A percentile compares a stretch with the other conserved stretches of the same genome.
Conservation (phyloP, 73 alveolate genomes). For the Symbiodinium natans region DNA sequence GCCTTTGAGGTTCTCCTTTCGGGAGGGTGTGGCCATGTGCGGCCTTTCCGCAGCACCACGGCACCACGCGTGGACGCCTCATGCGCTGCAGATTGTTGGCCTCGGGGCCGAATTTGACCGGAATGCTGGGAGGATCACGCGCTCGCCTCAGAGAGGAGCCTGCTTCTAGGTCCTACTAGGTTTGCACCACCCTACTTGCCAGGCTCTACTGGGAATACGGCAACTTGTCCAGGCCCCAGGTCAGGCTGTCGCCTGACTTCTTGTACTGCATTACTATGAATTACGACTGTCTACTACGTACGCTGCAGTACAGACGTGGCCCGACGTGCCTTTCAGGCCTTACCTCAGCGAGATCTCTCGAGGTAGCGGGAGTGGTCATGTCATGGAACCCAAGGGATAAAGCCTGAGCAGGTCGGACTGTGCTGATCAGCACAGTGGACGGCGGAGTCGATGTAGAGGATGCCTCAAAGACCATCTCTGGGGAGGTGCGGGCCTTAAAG, state of each 20-base stretch:
- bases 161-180: neutral
- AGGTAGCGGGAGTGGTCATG: neutral
- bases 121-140: conserved; percentile 68
- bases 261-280: too few species aligned
- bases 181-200: neutral
- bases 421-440: conserved; percentile 84
- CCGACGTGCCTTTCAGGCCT: neutral
- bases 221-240: conserved; percentile 35
- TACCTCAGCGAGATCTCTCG: conserved; percentile 81
- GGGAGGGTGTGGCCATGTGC: neutral
- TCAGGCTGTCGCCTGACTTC: too few species aligned
- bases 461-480: conserved; percentile 69
- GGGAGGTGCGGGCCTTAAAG: neutral
- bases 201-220: conserved; percentile 88
- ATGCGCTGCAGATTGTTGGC: conserved; percentile 40
- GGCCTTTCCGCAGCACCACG: neutral
- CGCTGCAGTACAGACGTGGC: too few species aligned
- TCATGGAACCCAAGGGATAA: neutral
- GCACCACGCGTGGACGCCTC: neutral
- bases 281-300: too few species aligned
- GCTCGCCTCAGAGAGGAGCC: neutral
- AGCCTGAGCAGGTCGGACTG: conserved; percentile 51
- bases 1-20: neutral
- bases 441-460: conserved; percentile 92
- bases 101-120: conserved; percentile 88